phyloP scores from a whole-genome alignment of 805 yeast species.

The Metschnikowia peoriensis region DNA sequence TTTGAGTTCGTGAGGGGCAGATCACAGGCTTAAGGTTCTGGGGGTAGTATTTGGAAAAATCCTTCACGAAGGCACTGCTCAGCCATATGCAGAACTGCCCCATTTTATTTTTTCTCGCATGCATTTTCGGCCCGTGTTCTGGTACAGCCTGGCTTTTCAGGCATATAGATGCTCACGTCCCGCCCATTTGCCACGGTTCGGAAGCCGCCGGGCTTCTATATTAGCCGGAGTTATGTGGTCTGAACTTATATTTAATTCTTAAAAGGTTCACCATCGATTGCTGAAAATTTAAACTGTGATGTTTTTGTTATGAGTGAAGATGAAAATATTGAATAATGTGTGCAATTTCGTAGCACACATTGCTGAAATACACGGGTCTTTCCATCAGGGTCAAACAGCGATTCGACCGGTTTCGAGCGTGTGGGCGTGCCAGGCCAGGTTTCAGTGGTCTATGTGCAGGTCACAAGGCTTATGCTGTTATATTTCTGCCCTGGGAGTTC shows the following conservation, averaged over 20 bases:
- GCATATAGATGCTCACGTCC: not conserved
- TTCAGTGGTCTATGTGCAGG: not conserved
- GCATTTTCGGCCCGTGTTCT: not conserved
- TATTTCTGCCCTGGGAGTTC: not conserved
- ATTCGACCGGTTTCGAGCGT: not conserved
- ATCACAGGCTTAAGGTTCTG: not conserved
- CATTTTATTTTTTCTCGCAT: not conserved
- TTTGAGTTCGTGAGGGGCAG: not conserved
- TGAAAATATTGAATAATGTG: not conserved
- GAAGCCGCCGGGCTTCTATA: not conserved
- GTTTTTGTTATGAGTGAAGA: too few species aligned
- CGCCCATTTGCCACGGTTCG: not conserved
- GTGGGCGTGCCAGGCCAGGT: not conserved
- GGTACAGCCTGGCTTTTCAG: not conserved
- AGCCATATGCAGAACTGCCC: not conserved
- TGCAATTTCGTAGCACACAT: not conserved
- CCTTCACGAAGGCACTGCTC: not conserved
- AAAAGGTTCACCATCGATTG: too few species aligned
- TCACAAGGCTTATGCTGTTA: not conserved
- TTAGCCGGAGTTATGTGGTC: too few species aligned
- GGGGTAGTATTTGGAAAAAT: not conserved
- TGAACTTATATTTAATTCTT: too few species aligned
- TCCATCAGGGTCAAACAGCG: too few species aligned
- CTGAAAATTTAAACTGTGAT: too few species aligned
- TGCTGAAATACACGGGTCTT: not conserved